Evolutionary conservation across 176 grass and related monocot genomes (phyloP), one percentile per base, ranked within the genome.

Genomic region (bread wheat (Triticum aestivum)): DNA sequence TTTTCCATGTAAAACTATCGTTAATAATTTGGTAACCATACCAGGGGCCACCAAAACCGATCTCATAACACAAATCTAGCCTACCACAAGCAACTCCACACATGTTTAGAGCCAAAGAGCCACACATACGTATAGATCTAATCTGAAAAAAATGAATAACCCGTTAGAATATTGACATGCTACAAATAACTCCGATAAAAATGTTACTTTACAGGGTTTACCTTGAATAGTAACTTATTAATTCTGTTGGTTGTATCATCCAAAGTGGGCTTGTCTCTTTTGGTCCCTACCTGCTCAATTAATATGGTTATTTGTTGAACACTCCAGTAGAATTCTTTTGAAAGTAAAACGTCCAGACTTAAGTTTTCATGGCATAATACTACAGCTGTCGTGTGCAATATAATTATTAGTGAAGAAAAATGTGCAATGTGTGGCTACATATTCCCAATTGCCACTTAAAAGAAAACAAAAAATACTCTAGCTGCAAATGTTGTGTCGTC

Each of bases 21-120:
- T 21, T 62, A 51, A 11, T 29, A 80, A 65, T 65, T 79, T 26
- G 30, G 49, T 70, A 69, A 82, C 11, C 71, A 1, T 95, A 93
- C 97, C 94, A 99, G 70, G 94, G 97, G 54, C 94, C 97, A 74
- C 97, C 97, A 86, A 99, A 99, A 78, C 97, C 97, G 14, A 94
- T 93, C 77, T 96, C 97, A 29, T 99, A 99, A 79, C 97, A 96
- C 67, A 99, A 82, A 94, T 99, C 97, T 77, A 99, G 92, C 83
- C 94, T 92, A 73, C 97, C 97, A 34, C 94, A 99, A 34, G 97
- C 97, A 69, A 99, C 66, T 72, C 97, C 97, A 65, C 97, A 99
- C 87, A 99, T 79, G 86, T 90, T 94, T 88, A 96, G 79, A 6
- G 97, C 97, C 79, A 99, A 89, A 1, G 97, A 96, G 51, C 94